Evolutionary conservation across 352 stramenopile species (phyloP), one percentile per base, ranked within the genome.

Genomic region (Pythium insidiosum): DNA sequence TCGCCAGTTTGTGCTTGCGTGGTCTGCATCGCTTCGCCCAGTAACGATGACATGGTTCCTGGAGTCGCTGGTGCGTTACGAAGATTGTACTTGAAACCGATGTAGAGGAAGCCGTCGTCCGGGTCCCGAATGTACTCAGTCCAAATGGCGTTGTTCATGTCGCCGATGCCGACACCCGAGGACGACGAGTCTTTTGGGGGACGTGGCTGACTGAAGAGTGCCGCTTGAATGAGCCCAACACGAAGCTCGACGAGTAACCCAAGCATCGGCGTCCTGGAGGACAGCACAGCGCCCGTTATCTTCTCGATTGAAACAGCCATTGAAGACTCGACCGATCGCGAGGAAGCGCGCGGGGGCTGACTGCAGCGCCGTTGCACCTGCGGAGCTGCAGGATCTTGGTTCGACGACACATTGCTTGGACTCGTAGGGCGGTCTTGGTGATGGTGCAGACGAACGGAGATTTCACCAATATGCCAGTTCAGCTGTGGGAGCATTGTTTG

Each of bases 41-140:
- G 28, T 0, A 51, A 33, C 5, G 42, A 38, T 10, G 33, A 26
- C 22, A 29, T 21, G 1, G 30, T 15, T 15, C 9, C 15, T 15
- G 28, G 28, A 15, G 28, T 16, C n/a, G 42, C 53, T 39, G 38
- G 35, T 7, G 46, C 33, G 20, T 50, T 36, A 21, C 55, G 61
- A 33, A 54, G 56, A 22, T 72, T 73, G 52, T 86, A 88, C 38
- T 73, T 84, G 28, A 88, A 35, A 4, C 77, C 77, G 30, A 84
- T 19, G 47, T 88, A 90, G 12, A 88, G 53, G 37, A 81, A 90
- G 9, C 77, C 74, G 39, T 90, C 75, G 43, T 65, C 61, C 0
- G 56, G 61, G 21, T 79, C 65, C 13, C 61, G 64, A 24, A 88
- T 90, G 54, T 84, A 84, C 33, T 83, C 68, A 30, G 58, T 80